These are phyloP conservation scores for Candida smagusa DNA, from an alignment of 1,139 yeast genomes.

Conservation along the genomic window DNA sequence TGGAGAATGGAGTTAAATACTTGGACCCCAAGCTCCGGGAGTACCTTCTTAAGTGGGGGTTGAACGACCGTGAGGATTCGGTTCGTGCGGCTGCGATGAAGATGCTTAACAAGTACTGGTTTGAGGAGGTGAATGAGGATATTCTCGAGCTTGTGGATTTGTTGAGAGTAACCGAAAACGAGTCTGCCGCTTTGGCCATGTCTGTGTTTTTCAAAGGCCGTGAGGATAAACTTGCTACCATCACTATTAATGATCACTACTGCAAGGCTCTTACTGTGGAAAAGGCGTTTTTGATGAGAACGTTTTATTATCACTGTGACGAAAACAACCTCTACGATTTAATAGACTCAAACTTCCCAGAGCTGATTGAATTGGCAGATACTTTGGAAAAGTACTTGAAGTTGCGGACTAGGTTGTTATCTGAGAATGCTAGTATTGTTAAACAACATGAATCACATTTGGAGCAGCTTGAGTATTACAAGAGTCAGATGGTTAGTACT, in stretches of 20 bases:
- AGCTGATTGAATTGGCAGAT: slow-evolving; percentile 67
- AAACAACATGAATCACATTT: slow-evolving; percentile 11
- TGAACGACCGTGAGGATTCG: slow-evolving; percentile 75
- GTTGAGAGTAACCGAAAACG: slow-evolving; percentile 63
- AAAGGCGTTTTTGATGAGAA: slow-evolving; percentile 66
- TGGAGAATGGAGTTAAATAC: slow-evolving; percentile 59
- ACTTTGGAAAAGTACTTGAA: slow-evolving; percentile 52
- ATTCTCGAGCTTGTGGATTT: slow-evolving; percentile 68
- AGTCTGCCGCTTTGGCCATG: slow-evolving; percentile 66
- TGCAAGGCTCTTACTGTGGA: slow-evolving; percentile 78
- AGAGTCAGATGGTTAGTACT: slow-evolving; percentile 12
- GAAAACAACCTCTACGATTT: slow-evolving; percentile 51
- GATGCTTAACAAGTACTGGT: slow-evolving; percentile 73
- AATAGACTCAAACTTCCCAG: slow-evolving; percentile 76
- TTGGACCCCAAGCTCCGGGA: slow-evolving; percentile 63
- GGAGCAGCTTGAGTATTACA: slow-evolving; percentile 12
- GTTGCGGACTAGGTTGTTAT: slow-evolving; percentile 36
- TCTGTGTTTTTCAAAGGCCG: slow-evolving; percentile 58
- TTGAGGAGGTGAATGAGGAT: slow-evolving; percentile 65
- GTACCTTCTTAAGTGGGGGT: slow-evolving; percentile 74
- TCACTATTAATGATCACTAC: slow-evolving; percentile 55
- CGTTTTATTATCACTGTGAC: slow-evolving; percentile 63
- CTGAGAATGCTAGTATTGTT: slow-evolving; percentile 25
- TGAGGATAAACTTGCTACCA: slow-evolving; percentile 55
- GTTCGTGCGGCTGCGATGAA: slow-evolving; percentile 72